Evolutionary conservation across 352 stramenopile genomes (phyloP), one percentile per base, ranked within the genome.

Genomic region (Halophytophthora batemanensis): DNA sequence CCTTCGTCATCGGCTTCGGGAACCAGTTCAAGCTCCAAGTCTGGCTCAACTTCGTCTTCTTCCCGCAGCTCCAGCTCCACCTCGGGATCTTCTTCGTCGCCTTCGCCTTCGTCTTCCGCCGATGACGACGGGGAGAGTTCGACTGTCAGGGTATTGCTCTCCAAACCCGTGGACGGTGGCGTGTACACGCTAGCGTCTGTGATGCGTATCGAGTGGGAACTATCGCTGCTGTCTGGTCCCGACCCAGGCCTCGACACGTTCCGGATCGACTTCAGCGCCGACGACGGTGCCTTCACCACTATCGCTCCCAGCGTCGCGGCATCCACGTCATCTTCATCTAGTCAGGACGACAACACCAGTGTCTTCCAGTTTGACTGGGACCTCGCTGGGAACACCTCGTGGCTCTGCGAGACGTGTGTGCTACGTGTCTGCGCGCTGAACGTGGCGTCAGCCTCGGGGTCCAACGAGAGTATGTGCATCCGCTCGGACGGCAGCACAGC

Each of bases 321-420:
- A 2, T 39, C 47, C 17, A 39, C 42, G 7, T 34, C 40, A 31
- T 56, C 39, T n/a, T 31, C 10, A 34, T 48, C 36, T 22, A 50
- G 19, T 43, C 12, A 59, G 13, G 28, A 53, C 35, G 29, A 25
- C 17, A 57, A 55, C 15, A 37, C 15, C 11, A 54, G 15, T 12
- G 15, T 64, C 13, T 83, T 71, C 56, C 61, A 69, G 28, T 82
- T 59, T 33, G 51, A 80, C 58, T 86, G 74, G 74, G 43, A 72
- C 21, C 60, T 85, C 15, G 56, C 60, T 2, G 38, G 55, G 23
- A 74, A 79, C 39, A 59, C 52, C 15, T 67, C 64, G 46, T 63
- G 70, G 33, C 17, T 74, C 36, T 86, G 74, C 42, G 70, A 54
- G 1, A 64, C 42, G 10, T 86, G 74, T 23, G 74, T 83, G 25